Base-by-base conservation (phyloP, 805 yeast species). In the Isabelozyma gotoi region DNA sequence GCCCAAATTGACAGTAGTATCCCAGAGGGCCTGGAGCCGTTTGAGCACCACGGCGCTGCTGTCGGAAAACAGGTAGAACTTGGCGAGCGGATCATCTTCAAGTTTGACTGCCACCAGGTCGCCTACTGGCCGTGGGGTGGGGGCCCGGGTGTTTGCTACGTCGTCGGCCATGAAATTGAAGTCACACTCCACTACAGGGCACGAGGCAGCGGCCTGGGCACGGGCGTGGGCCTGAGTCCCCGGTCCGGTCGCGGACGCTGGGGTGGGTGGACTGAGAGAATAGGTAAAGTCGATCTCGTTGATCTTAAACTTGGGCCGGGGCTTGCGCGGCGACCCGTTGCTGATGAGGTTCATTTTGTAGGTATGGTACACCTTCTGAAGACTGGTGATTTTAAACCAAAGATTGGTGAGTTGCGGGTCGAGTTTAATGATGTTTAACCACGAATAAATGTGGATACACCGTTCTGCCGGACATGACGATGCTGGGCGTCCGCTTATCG, bases 181-280 rank as follows among this genome's bases (percentile, higher is more conserved):
- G 48, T 67, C 74, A 43, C 70, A 68, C 40, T 65, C 72, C 29
- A 69, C 59, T 2, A 71, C 75, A 1, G 76, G 75, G 41, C 76
- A 71, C 41, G 53, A 56, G 37, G 45, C 38, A 16, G 19, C 34
- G 14, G 34, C 36, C n/a, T 19, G 41, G 8, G 41, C 33, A 24
- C 12, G 8, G 29, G 10, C 10, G 29, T 3, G 7, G 8, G 29
- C 29, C 24, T 20, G 24, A 10, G 29, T 10, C 12, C n/a, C 29
- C 12, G 29, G 6, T 24, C n/a, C 29, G 2, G 29, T 10, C 12
- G 7, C 29, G 8, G 10, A 24, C 12, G 5, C 29, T 7, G 29
- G 29, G 24, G 8, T 20, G 7, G 47, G 20, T 14, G 45, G 42
- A 7, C 42, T 40, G 11, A 37, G 31, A 14, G 56, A 47, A 34